phyloP scores from a whole-genome alignment of 768 basidiomycete genomes.

The Xerocomus spinulosus region DNA sequence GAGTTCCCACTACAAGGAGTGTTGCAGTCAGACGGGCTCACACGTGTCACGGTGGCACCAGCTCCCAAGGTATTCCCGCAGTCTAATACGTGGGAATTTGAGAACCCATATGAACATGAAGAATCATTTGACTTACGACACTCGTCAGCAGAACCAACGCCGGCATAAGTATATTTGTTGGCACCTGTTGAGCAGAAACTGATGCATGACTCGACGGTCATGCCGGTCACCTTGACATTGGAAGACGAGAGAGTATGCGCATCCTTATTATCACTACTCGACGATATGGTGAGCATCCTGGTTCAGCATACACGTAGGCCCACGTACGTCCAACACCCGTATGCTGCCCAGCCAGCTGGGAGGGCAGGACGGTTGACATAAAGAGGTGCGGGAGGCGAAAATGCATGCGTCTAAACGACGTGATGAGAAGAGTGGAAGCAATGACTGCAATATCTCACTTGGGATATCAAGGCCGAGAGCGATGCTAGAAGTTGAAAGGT shows the following conservation, averaged over 20 bases:
- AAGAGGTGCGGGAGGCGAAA: background rate
- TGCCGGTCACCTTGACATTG: constrained; percentile 43
- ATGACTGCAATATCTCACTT: constrained; percentile 1
- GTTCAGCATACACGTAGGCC: background rate
- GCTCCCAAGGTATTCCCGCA: constrained; percentile 55
- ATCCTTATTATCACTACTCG: constrained; percentile 47
- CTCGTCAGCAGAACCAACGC: constrained; percentile 65
- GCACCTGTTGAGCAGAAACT: constrained; percentile 35
- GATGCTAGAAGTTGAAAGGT: background rate
- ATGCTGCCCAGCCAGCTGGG: constrained; percentile 50
- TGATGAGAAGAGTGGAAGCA: background rate
- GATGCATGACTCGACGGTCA: constrained; percentile 58
- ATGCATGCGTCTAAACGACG: constrained; percentile 7
- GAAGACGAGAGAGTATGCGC: constrained; percentile 53
- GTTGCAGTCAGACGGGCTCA: constrained; percentile 51
- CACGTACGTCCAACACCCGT: constrained; percentile 59
- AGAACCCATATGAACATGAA: background rate
- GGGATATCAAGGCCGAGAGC: background rate
- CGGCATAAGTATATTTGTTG: constrained; percentile 54
- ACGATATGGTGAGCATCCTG: background rate
- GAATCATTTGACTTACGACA: constrained; percentile 45
- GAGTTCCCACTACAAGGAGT: constrained; percentile 58
- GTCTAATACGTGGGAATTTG: constrained; percentile 51
- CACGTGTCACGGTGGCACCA: constrained; percentile 37
- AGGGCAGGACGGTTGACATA: constrained; percentile 27